Base-by-base conservation (phyloP, 2,329 filamentous ascomycete genomes). In the Moelleriella libera region DNA sequence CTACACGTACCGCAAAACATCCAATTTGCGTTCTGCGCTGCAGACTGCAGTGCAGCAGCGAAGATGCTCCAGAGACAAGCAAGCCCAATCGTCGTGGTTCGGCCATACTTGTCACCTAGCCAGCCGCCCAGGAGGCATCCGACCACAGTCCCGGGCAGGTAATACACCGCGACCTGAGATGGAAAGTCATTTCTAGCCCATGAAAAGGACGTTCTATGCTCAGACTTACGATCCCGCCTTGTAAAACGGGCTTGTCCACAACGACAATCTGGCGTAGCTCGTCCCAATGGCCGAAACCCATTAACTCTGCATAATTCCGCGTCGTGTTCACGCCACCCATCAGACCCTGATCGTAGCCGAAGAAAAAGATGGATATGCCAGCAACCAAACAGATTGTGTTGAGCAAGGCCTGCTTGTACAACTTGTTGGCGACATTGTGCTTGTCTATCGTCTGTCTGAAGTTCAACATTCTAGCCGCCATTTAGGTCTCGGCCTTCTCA, bases 11-110 rank as follows among this genome's bases (percentile, higher is more conserved):
- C 71, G 56, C 75, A 80, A 50, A 83, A 80, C 81, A 85, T 85
- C 82, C 81, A 85, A 30, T 72, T 65, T 42, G 75, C 67, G 53
- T 83, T 84, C 63, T 77, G 72, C 0, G 83, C 79, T 1, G 78
- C 78, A 51, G 74, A 76, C 60, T 87, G 83, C 51, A 88, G 60
- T 12, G 67, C 63, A 0, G 82, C 83, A 1, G 82, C 82, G 12
- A 80, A 47, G 10, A 78, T 68, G 2, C 70, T 75, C 76, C 75
- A 82, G 3, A 69, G 55, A 29, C 74, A 66, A 9, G 77, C 80
- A 0, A 76, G 56, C 2, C 72, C 79, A 55, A 85, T 83, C 0
- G 80, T 78, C 56, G 70, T 48, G 32, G 53, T 74, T 31, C 74
- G 70, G n/a, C 74, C 74, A 39, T 74, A 65, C 21, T 63, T 65